Conservation (phyloP, 345 rosid species). For the Acer campestre region DNA sequence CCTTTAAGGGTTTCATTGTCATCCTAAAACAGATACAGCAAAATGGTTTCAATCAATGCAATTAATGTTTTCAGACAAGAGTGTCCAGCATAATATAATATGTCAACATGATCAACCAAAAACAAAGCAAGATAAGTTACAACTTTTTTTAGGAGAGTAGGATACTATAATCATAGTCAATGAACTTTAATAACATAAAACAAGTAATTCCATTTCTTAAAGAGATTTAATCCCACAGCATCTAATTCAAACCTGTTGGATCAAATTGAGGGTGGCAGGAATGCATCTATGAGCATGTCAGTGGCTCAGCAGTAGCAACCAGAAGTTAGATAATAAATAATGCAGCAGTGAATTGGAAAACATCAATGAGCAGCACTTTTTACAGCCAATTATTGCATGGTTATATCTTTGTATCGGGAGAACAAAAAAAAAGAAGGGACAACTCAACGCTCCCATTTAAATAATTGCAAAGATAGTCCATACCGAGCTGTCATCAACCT, state of each 20-base stretch:
- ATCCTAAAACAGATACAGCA: constrained; percentile 41
- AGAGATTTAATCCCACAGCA: background rate
- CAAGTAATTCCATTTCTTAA: background rate
- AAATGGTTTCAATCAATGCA: background rate
- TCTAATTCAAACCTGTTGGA: background rate
- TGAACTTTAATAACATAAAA: background rate
- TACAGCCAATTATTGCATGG: background rate
- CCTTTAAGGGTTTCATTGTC: constrained; percentile 46
- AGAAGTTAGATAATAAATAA: background rate
- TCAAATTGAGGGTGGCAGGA: background rate
- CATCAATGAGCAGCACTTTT: background rate
- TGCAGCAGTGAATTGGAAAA: background rate
- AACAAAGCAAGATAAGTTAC: background rate
- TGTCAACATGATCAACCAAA: background rate
- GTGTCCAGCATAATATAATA: background rate
- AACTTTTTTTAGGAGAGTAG: background rate
- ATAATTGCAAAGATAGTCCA: constrained; percentile 25
- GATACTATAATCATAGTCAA: background rate
- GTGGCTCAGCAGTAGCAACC: background rate
- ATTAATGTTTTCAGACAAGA: background rate
- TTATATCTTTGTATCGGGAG: background rate
- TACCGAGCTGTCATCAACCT: constrained; percentile 66
- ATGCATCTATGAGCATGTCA: background rate
- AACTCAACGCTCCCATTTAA: constrained; percentile 5
- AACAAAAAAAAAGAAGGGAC: background rate